Conservation (phyloP, 2,329 filamentous ascomycete species). For the Trichoderma aggressivum region DNA sequence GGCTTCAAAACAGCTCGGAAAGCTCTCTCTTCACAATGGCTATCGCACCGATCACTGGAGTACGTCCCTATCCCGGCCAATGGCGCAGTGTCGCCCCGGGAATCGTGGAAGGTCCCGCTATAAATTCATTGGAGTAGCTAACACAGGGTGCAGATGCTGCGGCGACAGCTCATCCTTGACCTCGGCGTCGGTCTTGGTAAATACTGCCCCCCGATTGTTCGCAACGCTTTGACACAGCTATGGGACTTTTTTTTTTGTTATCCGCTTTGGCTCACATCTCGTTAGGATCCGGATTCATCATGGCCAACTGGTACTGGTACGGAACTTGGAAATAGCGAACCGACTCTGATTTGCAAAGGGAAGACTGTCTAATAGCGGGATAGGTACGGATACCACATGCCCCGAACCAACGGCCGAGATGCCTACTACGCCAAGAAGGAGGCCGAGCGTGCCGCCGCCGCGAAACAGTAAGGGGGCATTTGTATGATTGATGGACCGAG, state of each 20-base stretch:
- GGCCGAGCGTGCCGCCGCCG: conserved; percentile 49
- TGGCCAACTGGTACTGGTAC: conserved; percentile 59
- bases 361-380: background rate
- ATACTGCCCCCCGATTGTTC: conserved; percentile 23
- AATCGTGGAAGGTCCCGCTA: conserved; percentile 34
- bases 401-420: conserved; percentile 57
- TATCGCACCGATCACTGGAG: conserved; percentile 56
- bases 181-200: conserved; percentile 54
- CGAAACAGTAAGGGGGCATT: conserved; percentile 19
- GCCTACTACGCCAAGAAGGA: conserved; percentile 57
- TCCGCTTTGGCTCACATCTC: conserved; percentile 32
- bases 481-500: background rate
- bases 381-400: conserved; percentile 63
- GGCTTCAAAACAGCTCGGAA: conserved; percentile 25
- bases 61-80: conserved; percentile 43
- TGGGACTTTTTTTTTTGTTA: too few species aligned
- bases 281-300: conserved; percentile 51
- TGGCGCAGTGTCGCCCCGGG: conserved; percentile 25
- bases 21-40: conserved; percentile 44
- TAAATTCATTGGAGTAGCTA: conserved; percentile 6
- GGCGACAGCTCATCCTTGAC: conserved; percentile 56
- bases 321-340: conserved; percentile 24
- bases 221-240: background rate
- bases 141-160: conserved; percentile 50
- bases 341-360: background rate